phyloP scores from a whole-genome alignment of 2,329 filamentous ascomycete species.

The Pezicula neosporulosa region DNA sequence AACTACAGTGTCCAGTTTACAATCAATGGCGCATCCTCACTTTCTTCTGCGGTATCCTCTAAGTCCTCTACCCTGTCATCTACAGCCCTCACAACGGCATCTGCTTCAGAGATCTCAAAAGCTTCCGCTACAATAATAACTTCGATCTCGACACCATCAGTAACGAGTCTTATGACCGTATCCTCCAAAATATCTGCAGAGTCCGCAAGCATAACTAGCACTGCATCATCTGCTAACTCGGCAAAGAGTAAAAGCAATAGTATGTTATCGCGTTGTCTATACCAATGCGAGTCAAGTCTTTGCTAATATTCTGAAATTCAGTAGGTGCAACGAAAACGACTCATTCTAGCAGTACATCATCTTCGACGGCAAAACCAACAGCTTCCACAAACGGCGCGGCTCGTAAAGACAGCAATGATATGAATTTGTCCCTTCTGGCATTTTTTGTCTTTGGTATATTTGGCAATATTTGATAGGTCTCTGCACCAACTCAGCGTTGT shows the following conservation, averaged over 20 bases:
- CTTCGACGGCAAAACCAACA: background rate
- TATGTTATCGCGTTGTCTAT: no score
- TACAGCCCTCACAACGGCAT: background rate
- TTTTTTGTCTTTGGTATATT: background rate
- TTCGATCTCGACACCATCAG: background rate
- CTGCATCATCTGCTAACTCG: no score
- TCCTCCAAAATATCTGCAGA: no score
- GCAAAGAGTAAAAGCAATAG: no score
- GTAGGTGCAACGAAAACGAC: background rate
- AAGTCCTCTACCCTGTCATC: background rate
- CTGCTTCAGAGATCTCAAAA: background rate
- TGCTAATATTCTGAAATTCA: no score
- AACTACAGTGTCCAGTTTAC: conserved; percentile 10
- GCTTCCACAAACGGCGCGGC: background rate
- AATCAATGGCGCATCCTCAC: background rate
- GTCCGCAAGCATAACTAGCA: no score
- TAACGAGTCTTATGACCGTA: no score
- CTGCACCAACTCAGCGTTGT: no score
- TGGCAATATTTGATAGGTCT: background rate
- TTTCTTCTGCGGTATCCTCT: background rate
- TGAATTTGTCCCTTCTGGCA: background rate
- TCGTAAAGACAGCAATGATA: background rate
- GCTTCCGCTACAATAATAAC: background rate
- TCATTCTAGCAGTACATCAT: background rate
- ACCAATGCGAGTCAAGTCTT: no score